Percentiles rank a stretch among this genome's conserved stretches.
phyloP scores from a whole-genome alignment of 306 rosid genomes.

The Trichosanthes cucumerina region DNA sequence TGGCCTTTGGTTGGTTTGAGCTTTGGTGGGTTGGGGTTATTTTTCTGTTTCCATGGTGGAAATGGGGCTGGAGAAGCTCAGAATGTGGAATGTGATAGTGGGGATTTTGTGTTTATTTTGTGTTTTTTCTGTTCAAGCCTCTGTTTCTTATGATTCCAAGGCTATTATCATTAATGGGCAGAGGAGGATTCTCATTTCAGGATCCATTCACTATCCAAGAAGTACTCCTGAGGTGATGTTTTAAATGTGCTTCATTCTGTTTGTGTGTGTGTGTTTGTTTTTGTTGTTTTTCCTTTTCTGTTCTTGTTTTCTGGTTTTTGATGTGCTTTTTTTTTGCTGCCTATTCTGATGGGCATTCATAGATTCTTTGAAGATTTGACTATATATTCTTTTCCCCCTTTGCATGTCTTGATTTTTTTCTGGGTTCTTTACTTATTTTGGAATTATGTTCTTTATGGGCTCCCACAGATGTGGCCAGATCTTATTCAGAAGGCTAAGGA shows the following conservation, averaged over 20 bases:
- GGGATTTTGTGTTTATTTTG: constrained; percentile 23
- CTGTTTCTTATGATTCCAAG: constrained; percentile 74
- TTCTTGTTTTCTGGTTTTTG: background rate
- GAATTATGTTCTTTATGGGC: constrained; percentile 4
- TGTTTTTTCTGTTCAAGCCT: constrained; percentile 40
- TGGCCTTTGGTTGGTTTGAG: background rate
- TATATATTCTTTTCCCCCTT: background rate
- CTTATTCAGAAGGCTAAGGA: constrained; percentile 94
- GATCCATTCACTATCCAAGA: constrained; percentile 98
- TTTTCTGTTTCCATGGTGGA: constrained; percentile 10
- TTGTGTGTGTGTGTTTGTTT: background rate
- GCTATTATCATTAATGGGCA: constrained; percentile 88
- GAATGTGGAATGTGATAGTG: constrained; percentile 57
- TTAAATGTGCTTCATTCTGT: constrained; percentile 35
- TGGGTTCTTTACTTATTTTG: background rate
- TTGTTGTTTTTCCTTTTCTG: background rate
- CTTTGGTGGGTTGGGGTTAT: constrained; percentile 11
- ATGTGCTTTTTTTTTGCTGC: background rate
- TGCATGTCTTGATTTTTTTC: background rate
- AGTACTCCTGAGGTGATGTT: constrained; percentile 82
- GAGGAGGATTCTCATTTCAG: constrained; percentile 82
- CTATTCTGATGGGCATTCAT: constrained; percentile 21
- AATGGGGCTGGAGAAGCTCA: constrained; percentile 57
- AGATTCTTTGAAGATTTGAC: constrained; percentile 7
- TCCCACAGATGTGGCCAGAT: constrained; percentile 97